Conservation (phyloP, 1,139 yeast species). For the Kazachstania sp. region DNA sequence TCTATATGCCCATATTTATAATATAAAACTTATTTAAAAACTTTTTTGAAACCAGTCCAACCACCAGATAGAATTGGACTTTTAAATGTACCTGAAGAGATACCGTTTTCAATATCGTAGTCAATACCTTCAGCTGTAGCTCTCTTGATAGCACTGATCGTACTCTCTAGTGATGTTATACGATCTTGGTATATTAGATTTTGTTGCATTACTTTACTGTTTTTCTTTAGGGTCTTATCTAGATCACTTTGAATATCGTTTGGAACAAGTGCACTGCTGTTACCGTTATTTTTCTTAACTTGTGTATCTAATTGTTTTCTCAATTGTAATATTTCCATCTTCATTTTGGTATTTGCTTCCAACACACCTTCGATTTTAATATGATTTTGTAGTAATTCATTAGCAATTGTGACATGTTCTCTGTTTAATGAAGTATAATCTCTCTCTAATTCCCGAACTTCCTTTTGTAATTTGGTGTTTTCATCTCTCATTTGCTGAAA, state of each 20-base stretch:
- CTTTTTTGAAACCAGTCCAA: conserved; percentile 22
- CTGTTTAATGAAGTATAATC: conserved; percentile 60
- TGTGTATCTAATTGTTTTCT: conserved; percentile 30
- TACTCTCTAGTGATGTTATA: conserved; percentile 22
- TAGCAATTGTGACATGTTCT: conserved; percentile 73
- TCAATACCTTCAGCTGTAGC: conserved; percentile 10
- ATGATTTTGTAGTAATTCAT: conserved; percentile 60
- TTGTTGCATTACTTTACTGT: conserved; percentile 47
- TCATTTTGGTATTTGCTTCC: conserved; percentile 54
- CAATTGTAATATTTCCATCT: conserved; percentile 45
- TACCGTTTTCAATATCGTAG: conserved; percentile 4
- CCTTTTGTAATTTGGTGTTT: conserved; percentile 67
- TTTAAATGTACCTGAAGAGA: conserved; percentile 1
- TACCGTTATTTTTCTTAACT: conserved; percentile 25
- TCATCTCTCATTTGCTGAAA: conserved; percentile 53
- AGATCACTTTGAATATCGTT: conserved; percentile 37
- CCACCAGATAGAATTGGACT: conserved; percentile 11
- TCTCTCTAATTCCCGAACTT: conserved; percentile 66
- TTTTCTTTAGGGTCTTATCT: conserved; percentile 49
- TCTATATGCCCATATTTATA: background rate
- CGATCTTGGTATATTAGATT: conserved; percentile 47
- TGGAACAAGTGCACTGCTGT: conserved; percentile 30
- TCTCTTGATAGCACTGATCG: conserved; percentile 7
- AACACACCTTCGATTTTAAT: conserved; percentile 56
- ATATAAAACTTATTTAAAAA: conserved; percentile 10